A percentile compares a stretch with the other conserved stretches of the same genome.
These are phyloP conservation scores for Cucumis cinereus DNA, from an alignment of 306 rosid species.

Conservation along the genomic window DNA sequence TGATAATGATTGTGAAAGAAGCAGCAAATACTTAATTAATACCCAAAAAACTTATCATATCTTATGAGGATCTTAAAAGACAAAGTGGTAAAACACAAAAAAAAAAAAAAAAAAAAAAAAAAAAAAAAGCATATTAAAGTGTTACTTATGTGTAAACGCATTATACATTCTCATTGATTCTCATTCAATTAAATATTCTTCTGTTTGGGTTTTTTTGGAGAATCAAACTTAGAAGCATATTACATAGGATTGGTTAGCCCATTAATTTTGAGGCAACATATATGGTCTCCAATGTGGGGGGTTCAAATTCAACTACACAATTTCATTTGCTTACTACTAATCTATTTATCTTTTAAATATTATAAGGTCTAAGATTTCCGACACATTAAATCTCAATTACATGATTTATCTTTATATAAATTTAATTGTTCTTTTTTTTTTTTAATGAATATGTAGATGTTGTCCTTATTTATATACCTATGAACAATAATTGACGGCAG, in stretches of 20 bases:
- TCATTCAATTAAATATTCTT: background rate
- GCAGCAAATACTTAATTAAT: background rate
- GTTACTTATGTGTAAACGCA: background rate
- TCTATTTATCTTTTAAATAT: too few species aligned
- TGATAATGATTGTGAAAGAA: conserved; percentile 1
- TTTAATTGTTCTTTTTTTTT: too few species aligned
- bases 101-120: too few species aligned
- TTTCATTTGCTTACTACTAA: background rate
- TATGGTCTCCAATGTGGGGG: conserved; percentile 3
- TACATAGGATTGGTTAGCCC: background rate
- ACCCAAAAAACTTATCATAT: conserved; percentile 19
- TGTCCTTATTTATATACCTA: too few species aligned
- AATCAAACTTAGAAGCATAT: background rate
- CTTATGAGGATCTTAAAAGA: conserved; percentile 30
- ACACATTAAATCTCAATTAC: too few species aligned
- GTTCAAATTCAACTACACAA: background rate
- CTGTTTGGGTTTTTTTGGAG: background rate
- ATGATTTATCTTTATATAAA: too few species aligned
- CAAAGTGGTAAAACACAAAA: conserved; percentile 10
- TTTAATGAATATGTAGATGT: too few species aligned
- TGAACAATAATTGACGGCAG: too few species aligned
- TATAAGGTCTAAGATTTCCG: too few species aligned
- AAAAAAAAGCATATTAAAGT: conserved; percentile 7
- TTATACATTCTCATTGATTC: background rate
- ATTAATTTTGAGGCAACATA: background rate